Evolutionary conservation across 23 red algal genomes (phyloP), one percentile per base, ranked within the genome.

Genomic region (Gracilaria domingensis): DNA sequence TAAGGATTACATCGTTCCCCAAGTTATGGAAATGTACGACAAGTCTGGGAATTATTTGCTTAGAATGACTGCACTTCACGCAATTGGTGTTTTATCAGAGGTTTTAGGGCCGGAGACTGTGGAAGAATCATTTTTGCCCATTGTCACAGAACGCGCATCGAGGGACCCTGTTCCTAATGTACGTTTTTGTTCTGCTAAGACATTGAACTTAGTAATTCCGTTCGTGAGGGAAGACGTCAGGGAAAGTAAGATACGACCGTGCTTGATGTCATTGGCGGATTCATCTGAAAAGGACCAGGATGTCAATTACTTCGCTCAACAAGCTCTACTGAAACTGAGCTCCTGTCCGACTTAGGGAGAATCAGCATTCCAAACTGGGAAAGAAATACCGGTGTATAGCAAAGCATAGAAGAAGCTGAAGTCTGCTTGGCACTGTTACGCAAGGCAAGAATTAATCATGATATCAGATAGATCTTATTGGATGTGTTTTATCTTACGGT

Each of bases 81-180:
- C 97, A 40, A 86, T 99, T 66, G 93, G 92, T 12, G 87, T 88
- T 53, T 83, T 99, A 8, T 77, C 97, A 37, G 78, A 88, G 53
- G 93, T 95, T 70, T 16, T 96, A 14, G 86, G 80, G 11, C 26
- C 83, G 2, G 89, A 93, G 29, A 93, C 82, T 75, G 84, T 94
- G 24, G 97, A 99, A 73, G 84, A 93, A 62, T 70, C 71, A 33
- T 95, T 99, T 76, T 62, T 99, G 39, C 91, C 97, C 4, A 83
- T 96, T 54, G 65, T 99, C 4, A 79, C 91, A 24, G 93, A 99
- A 28, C 73, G 89, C 42, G 97, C 93, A 50, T 94, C 70, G n/a
- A 48, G 74, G 50, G 97, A 99, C 89, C 90, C 97, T 28, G 97
- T 99, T 38, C 87, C 97, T 17, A 99, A 99, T 74, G 83, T 99